Conservation (phyloP, 2,329 filamentous ascomycete genomes). For the Drechmeria coniospora region DNA sequence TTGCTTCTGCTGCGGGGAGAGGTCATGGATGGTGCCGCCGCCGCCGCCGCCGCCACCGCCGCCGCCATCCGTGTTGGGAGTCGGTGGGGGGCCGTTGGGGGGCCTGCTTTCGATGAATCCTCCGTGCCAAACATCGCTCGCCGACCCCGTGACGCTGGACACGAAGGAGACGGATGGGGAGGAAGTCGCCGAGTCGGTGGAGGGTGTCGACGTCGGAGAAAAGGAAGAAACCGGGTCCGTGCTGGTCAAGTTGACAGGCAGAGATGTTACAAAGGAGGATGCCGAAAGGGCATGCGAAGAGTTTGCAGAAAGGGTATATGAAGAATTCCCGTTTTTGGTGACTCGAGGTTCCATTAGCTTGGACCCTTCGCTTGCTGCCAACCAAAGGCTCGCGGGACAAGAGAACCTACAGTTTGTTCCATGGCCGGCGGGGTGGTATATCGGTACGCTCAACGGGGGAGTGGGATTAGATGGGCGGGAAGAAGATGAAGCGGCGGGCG, state of each 20-base stretch:
- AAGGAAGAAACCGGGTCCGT: neutral
- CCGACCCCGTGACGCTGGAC: no score
- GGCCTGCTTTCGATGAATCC: neutral
- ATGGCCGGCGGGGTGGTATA: conserved; percentile 6
- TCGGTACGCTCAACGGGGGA: conserved; percentile 5
- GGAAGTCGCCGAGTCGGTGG: conserved; percentile 1
- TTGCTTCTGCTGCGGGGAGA: conserved; percentile 19
- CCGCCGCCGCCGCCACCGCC: no score
- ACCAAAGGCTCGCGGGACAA: neutral
- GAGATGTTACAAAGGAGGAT: neutral
- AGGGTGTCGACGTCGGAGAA: conserved; percentile 1
- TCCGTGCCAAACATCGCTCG: neutral
- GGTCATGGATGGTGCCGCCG: conserved; percentile 8
- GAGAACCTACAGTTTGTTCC: conserved; percentile 10
- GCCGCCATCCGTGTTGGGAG: conserved; percentile 6
- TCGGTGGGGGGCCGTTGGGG: conserved; percentile 4
- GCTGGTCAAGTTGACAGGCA: conserved; percentile 1
- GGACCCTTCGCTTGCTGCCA: no score
- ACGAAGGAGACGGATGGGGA: neutral
- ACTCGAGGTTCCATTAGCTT: no score
- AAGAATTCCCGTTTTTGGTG: conserved; percentile 5
- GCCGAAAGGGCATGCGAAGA: conserved; percentile 1
- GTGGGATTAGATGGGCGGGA: conserved; percentile 3
- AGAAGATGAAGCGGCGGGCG: neutral
- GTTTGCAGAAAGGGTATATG: conserved; percentile 2